Evolutionary conservation across 2,329 filamentous ascomycete species (phyloP), one percentile per base, ranked within the genome.

Genomic region (Zymoseptoria passerinii): DNA sequence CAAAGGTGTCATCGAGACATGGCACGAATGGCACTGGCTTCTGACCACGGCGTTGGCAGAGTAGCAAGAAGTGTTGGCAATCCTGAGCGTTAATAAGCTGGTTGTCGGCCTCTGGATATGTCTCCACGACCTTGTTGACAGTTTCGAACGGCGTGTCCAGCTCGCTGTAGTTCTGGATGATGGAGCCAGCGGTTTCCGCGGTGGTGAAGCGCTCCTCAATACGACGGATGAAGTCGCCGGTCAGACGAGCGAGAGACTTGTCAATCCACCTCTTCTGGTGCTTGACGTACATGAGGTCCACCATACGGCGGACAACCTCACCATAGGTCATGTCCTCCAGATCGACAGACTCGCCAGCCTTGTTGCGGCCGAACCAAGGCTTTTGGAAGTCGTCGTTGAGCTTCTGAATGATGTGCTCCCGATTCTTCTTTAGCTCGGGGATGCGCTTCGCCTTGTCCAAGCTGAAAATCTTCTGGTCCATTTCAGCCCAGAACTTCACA

Each of bases 41-140:
- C 80, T 99, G 94, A 48, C 87, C 88, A 52, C 88, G 89, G 44
- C 91, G 87, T 77, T 94, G 87, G 81, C 92, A 97, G 50, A 99
- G 85, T 35, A 95, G 81, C 56, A 99, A 76, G 81, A 99, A 97
- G 76, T 97, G 88, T 77, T 99, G 94, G 8, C 96, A 91, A 77
- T 99, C 94, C 74, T 99, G 94, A 10, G 95, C 94, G 69, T 94
- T 97, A 80, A 99, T 96, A 68, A 99, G 85, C 75, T 99, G 94
- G 53, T 81, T 82, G 60, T 92, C 87, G 4, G 92, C 88, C 68
- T 95, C 90, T 1, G 92, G 90, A 71, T 96, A 97, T 48, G 87
- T 81, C 27, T 86, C 80, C 50, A 97, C 78, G 60, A 99, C 89
- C 63, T 84, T 86, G 66, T 94, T 84, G 23, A 97, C 81, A 4